These are phyloP conservation scores for Trichothecium sympodiale DNA, from an alignment of 2,329 filamentous ascomycete genomes.

Conservation along the genomic window DNA sequence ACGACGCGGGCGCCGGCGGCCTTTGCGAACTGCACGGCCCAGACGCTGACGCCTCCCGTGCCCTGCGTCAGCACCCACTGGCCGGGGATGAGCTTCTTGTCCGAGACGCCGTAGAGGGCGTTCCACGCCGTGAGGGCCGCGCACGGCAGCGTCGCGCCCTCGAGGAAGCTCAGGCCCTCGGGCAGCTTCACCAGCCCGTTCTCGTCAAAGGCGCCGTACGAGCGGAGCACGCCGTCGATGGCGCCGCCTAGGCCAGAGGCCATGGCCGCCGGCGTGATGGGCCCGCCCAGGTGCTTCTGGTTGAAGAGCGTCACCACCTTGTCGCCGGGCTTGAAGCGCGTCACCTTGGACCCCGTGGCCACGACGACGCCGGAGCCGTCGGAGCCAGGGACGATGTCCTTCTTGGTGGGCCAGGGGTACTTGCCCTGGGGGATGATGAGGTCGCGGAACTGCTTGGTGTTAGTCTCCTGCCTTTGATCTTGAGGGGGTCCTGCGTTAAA, in stretches of 20 bases:
- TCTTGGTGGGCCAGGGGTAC: slow-evolving; percentile 30
- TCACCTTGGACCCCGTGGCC: slow-evolving; percentile 36
- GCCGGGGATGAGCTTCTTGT: slow-evolving; percentile 35
- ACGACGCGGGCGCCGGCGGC: slow-evolving; percentile 36
- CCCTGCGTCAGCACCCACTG: slow-evolving; percentile 55
- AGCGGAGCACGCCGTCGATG: slow-evolving; percentile 55
- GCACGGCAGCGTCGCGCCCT: slow-evolving; percentile 48
- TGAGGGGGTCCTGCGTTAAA: too few species aligned
- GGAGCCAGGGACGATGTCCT: slow-evolving; percentile 36
- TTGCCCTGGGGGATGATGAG: slow-evolving; percentile 36
- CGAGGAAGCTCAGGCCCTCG: slow-evolving; percentile 35
- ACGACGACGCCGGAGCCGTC: slow-evolving; percentile 44
- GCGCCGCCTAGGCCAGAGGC: slow-evolving; percentile 55
- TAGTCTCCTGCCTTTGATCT: too few species aligned
- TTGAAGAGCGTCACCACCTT: slow-evolving; percentile 51
- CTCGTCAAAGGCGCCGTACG: slow-evolving; percentile 58
- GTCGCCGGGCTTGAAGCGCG: slow-evolving; percentile 39
- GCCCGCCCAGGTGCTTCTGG: slow-evolving; percentile 38
- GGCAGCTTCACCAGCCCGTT: slow-evolving; percentile 56
- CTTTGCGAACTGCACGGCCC: slow-evolving; percentile 49
- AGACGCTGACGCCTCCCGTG: slow-evolving; percentile 59
- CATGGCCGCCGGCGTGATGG: slow-evolving; percentile 20
- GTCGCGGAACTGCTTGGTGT: slow-evolving; percentile 32
- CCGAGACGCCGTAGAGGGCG: slow-evolving; percentile 43
- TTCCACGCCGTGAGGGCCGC: slow-evolving; percentile 57